Percentiles rank a stretch among this genome's conserved stretches.
phyloP scores from a whole-genome alignment of 257 asterid species.

The Coffea canephora region DNA sequence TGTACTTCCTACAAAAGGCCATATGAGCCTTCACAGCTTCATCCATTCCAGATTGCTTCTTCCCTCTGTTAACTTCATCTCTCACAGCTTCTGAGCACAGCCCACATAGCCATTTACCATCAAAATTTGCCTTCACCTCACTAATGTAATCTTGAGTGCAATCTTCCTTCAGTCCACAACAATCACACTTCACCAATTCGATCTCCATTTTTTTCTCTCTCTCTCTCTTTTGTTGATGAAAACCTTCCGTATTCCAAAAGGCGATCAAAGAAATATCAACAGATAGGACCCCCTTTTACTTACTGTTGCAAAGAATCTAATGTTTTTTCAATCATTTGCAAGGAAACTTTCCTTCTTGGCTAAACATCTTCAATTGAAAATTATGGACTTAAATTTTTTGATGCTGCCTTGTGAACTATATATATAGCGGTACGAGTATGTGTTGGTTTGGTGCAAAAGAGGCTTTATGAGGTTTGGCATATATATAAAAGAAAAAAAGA shows the following conservation, averaged over 20 bases:
- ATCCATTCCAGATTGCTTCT: slow-evolving; percentile 36
- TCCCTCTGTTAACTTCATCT: slow-evolving; percentile 63
- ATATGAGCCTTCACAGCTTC: slow-evolving; percentile 87
- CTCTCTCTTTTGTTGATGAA: background rate
- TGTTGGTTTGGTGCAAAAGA: slow-evolving; percentile 7
- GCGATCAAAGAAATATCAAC: background rate
- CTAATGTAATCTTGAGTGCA: slow-evolving; percentile 79
- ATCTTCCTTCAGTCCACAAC: slow-evolving; percentile 89
- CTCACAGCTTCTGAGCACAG: slow-evolving; percentile 85
- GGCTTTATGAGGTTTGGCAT: background rate
- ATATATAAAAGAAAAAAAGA: background rate
- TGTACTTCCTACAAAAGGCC: slow-evolving; percentile 72
- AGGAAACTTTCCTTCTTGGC: background rate
- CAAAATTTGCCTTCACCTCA: slow-evolving; percentile 58
- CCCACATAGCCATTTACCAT: slow-evolving; percentile 92
- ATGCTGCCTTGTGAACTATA: background rate
- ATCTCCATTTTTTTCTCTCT: slow-evolving; percentile 50
- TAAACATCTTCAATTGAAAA: slow-evolving; percentile 3
- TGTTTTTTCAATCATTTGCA: background rate
- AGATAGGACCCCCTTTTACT: background rate
- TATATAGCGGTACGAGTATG: background rate
- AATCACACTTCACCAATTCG: slow-evolving; percentile 78
- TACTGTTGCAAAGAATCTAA: background rate
- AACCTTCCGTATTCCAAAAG: background rate
- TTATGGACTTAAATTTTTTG: background rate